Percentiles rank a stretch among this genome's conserved stretches.
These are phyloP conservation scores for Candida nanaspora DNA, from an alignment of 805 yeast genomes.

Conservation along the genomic window DNA sequence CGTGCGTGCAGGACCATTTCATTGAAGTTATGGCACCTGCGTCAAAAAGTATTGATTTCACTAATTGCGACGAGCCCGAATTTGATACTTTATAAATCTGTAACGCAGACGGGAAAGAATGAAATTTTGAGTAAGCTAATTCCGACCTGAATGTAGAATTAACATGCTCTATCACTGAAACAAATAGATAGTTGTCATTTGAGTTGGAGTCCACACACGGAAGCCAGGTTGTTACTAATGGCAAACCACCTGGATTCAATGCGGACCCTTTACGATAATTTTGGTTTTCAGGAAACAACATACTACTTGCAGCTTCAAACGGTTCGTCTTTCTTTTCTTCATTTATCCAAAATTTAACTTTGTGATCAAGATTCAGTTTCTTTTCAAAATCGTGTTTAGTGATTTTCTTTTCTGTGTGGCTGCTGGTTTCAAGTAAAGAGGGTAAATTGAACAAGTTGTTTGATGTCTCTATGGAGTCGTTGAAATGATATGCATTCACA, in stretches of 20 bases:
- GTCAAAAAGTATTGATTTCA: slow-evolving; percentile 12
- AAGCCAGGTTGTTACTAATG: slow-evolving; percentile 20
- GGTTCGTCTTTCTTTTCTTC: slow-evolving; percentile 1
- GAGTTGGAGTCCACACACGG: slow-evolving; percentile 8
- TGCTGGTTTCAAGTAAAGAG: slow-evolving; percentile 1
- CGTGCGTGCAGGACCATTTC: slow-evolving; percentile 14
- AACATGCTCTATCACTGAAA: slow-evolving; percentile 11
- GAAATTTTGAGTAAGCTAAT: slow-evolving; percentile 8
- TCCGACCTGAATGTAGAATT: slow-evolving; percentile 8
- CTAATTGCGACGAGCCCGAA: slow-evolving; percentile 2
- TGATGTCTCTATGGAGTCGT: slow-evolving; percentile 6
- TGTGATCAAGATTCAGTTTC: slow-evolving; percentile 5
- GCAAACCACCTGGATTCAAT: slow-evolving; percentile 24
- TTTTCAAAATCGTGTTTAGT: slow-evolving; percentile 1
- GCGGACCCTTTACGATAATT: slow-evolving; percentile 17
- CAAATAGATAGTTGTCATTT: slow-evolving; percentile 17
- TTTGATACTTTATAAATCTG: slow-evolving; percentile 15
- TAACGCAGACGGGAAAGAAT: slow-evolving; percentile 13
- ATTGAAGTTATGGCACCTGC: slow-evolving; percentile 19
- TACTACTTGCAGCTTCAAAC: not conserved
- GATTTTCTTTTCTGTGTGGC: not conserved
- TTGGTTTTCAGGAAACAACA: slow-evolving; percentile 11
- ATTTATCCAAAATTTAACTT: slow-evolving; percentile 13
- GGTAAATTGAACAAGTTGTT: slow-evolving; percentile 2
- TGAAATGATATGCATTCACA: slow-evolving; percentile 10